Percentiles rank a stretch among this genome's conserved stretches.
These are phyloP conservation scores for Gastrodia elata DNA, from an alignment of 106 monocot genomes.

Conservation along the genomic window DNA sequence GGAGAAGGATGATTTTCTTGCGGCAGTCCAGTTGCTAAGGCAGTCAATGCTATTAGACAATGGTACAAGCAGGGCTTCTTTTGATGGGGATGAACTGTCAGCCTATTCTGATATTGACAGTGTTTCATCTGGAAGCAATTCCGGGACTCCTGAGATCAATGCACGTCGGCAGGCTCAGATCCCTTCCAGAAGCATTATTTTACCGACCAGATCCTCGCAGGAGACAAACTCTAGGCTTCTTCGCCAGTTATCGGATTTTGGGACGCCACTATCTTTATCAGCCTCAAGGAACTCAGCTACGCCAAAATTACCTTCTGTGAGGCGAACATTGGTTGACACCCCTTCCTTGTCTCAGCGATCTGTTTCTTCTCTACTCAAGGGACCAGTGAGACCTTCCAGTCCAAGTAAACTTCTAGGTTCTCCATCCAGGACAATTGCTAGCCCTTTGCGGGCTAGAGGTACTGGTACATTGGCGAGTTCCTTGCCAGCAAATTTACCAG, in stretches of 20 bases:
- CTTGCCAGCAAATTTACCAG: slow-evolving; percentile 15
- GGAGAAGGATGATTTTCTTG: slow-evolving; percentile 36
- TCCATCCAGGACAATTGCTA: slow-evolving; percentile 39
- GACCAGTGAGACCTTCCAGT: slow-evolving; percentile 28
- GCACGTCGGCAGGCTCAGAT: slow-evolving; percentile 11
- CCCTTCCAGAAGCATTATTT: slow-evolving; percentile 36
- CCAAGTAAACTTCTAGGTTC: slow-evolving; percentile 32
- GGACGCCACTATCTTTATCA: slow-evolving; percentile 18
- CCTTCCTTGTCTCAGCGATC: slow-evolving; percentile 23
- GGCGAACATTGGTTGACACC: slow-evolving; percentile 27
- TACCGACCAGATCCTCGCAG: slow-evolving; percentile 76
- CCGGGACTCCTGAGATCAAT: slow-evolving; percentile 32
- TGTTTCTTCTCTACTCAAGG: slow-evolving; percentile 23
- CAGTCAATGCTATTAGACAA: slow-evolving; percentile 53
- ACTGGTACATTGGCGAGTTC: slow-evolving; percentile 8
- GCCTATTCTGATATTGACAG: slow-evolving; percentile 77
- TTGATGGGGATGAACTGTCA: slow-evolving; percentile 37
- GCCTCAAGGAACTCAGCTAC: slow-evolving; percentile 7
- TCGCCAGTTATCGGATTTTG: slow-evolving; percentile 40
- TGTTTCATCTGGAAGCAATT: slow-evolving; percentile 86
- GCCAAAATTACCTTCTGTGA: slow-evolving; percentile 21
- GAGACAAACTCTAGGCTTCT: slow-evolving; percentile 56
- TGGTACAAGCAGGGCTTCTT: slow-evolving; percentile 27
- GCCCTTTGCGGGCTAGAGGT: slow-evolving; percentile 41
- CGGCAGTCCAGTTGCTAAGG: slow-evolving; percentile 43